A percentile compares a stretch with the other conserved stretches of the same genome.
These are phyloP conservation scores for Yamadazyma buinensis DNA, from an alignment of 1,139 yeast species.

Conservation along the genomic window DNA sequence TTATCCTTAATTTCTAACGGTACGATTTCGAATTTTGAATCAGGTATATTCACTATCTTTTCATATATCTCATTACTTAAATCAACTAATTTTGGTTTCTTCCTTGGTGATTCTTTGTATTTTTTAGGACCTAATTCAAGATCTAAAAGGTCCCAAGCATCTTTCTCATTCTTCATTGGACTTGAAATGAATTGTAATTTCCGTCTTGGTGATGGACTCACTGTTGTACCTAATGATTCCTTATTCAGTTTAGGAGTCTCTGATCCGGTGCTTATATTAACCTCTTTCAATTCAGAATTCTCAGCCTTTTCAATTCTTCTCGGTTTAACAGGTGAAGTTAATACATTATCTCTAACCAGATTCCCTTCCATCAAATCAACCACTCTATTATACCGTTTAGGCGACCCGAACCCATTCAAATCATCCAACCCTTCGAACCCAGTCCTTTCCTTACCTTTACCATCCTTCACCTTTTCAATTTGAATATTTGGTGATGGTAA, in stretches of 20 bases:
- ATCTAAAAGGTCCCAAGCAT: constrained; percentile 21
- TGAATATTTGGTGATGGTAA: constrained; percentile 1
- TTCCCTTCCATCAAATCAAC: constrained; percentile 9
- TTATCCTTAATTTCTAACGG: neutral
- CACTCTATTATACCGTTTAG: constrained; percentile 16
- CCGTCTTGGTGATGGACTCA: neutral
- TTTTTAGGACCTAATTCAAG: constrained; percentile 11
- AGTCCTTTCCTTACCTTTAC: constrained; percentile 5
- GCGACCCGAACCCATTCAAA: constrained; percentile 13
- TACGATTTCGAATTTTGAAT: neutral
- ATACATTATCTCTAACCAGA: neutral
- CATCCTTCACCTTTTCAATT: neutral
- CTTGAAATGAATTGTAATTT: constrained; percentile 1
- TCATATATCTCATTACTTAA: constrained; percentile 1
- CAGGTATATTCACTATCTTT: constrained; percentile 1
- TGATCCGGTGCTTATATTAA: neutral
- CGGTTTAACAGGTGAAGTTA: neutral
- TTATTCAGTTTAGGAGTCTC: neutral
- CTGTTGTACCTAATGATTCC: neutral
- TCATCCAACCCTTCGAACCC: neutral
- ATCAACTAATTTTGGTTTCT: neutral
- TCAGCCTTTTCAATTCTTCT: neutral
- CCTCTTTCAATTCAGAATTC: neutral
- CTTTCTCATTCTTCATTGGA: constrained; percentile 11
- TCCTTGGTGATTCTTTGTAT: constrained; percentile 2